Percentiles rank a stretch among this genome's conserved stretches.
phyloP scores from a whole-genome alignment of 441 rosid genomes.

The Omphalea diandra region DNA sequence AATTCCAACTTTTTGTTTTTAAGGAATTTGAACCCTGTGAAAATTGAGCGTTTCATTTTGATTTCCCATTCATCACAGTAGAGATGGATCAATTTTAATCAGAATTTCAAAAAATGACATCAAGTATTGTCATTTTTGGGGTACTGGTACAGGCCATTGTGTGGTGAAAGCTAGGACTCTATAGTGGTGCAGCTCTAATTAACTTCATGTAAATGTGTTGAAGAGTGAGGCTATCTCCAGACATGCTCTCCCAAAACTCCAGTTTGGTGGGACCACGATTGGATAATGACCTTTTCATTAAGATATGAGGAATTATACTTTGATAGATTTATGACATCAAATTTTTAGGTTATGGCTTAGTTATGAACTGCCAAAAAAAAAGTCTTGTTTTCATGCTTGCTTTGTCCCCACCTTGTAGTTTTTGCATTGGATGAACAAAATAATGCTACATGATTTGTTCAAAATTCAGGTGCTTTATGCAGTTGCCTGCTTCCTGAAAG shows the following conservation, averaged over 20 bases:
- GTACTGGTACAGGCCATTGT: background rate
- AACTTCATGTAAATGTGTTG: background rate
- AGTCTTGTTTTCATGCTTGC: background rate
- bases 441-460: conserved; percentile 4
- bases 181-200: background rate
- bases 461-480: conserved; percentile 55
- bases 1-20: background rate
- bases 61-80: background rate
- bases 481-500: conserved; percentile 85
- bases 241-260: background rate
- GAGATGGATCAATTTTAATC: background rate
- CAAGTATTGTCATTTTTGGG: background rate
- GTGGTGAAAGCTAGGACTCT: background rate
- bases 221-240: background rate
- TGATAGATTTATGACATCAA: background rate
- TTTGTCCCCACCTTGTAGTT: background rate
- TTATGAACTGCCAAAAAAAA: background rate
- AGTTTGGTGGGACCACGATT: background rate
- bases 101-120: background rate
- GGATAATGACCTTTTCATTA: background rate
- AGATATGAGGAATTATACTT: background rate
- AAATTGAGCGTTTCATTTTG: background rate
- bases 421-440: background rate
- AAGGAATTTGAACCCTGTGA: background rate
- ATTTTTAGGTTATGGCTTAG: background rate